Evolutionary conservation across 2,329 filamentous ascomycete species (phyloP).

Genomic region (Penicillium sp.): DNA sequence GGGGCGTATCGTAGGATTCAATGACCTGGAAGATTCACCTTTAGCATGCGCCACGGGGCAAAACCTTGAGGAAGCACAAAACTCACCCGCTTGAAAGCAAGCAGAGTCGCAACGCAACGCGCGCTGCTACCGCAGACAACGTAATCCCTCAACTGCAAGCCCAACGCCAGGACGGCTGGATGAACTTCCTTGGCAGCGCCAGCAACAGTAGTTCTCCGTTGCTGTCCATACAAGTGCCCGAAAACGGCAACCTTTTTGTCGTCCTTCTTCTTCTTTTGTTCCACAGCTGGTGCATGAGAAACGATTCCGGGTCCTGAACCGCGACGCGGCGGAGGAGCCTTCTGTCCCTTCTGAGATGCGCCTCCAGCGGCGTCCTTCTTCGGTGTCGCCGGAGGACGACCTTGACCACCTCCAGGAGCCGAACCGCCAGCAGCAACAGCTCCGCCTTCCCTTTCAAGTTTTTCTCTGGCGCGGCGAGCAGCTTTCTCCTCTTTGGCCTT

Average conservation of each 20-base stretch:
- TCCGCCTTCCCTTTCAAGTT: slow-evolving; percentile 52
- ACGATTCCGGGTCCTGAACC: slow-evolving; percentile 34
- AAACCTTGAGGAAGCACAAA: not conserved
- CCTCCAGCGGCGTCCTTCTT: slow-evolving; percentile 32
- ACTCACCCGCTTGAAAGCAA: slow-evolving; percentile 81
- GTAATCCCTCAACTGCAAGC: slow-evolving; percentile 87
- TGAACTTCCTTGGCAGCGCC: slow-evolving; percentile 72
- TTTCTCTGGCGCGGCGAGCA: slow-evolving; percentile 72
- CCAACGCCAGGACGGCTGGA: slow-evolving; percentile 77
- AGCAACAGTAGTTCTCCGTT: slow-evolving; percentile 62
- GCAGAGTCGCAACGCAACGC: slow-evolving; percentile 78
- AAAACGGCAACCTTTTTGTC: slow-evolving; percentile 72
- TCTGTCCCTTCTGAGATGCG: slow-evolving; percentile 32
- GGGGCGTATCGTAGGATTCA: slow-evolving; percentile 84
- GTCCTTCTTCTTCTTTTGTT: slow-evolving; percentile 56
- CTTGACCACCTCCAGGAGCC: slow-evolving; percentile 34
- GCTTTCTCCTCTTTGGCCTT: slow-evolving; percentile 88
- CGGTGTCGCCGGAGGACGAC: slow-evolving; percentile 21
- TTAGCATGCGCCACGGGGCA: slow-evolving; percentile 6
- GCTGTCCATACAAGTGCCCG: slow-evolving; percentile 77
- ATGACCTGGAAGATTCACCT: slow-evolving; percentile 64
- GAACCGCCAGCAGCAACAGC: slow-evolving; percentile 40
- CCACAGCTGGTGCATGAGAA: slow-evolving; percentile 38
- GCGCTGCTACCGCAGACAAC: slow-evolving; percentile 85
- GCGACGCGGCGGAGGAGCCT: slow-evolving; percentile 30